Base-by-base conservation (phyloP, 768 basidiomycete species). In the Lyophyllum atratum region DNA sequence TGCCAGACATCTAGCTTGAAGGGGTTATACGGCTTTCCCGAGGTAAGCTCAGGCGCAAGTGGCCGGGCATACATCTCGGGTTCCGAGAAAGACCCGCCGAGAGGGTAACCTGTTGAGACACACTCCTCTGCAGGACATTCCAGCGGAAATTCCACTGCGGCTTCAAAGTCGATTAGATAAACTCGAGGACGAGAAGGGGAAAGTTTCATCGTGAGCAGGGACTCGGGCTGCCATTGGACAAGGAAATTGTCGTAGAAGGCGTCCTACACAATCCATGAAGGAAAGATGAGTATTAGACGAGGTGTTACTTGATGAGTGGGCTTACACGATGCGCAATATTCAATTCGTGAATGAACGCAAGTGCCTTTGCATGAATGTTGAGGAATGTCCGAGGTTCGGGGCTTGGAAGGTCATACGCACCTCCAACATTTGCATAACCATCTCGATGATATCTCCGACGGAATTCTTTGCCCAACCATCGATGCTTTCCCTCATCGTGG, bases 191-290 rank as follows among this genome's bases (percentile, higher is more conserved):
- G 47, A 22, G 57, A 53, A 22, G 40, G 15, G 14, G 51, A 46
- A 25, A 48, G 19, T 28, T 39, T 58, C 21, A 17, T 52, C 14
- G 44, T 29, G 1, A 28, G 19, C 17, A 73, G 29, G 3, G 70
- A 71, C 46, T 72, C 68, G 1, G 72, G 72, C 4, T 70, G 64
- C 64, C 66, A 71, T 49, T 74, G 64, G 3, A 72, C 44, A 3
- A 72, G 50, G 46, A 70, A 73, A 52, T 74, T 73, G 49, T 70
- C 68, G 11, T 43, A 58, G 52, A 69, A 70, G 15, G 69, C 67
- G 43, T 73, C 69, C 70, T 73, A 33, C 17, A 4, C 6, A 21
- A 2, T 2, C 8, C 9, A 31, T 5, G 26, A 31, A 48, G n/a
- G 3, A 25, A 14, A 29, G 4, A 14, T 31, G 46, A 48, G 9